Evolutionary conservation across 345 rosid species (phyloP), one percentile per base, ranked within the genome.

Genomic region (Populus tremula): DNA sequence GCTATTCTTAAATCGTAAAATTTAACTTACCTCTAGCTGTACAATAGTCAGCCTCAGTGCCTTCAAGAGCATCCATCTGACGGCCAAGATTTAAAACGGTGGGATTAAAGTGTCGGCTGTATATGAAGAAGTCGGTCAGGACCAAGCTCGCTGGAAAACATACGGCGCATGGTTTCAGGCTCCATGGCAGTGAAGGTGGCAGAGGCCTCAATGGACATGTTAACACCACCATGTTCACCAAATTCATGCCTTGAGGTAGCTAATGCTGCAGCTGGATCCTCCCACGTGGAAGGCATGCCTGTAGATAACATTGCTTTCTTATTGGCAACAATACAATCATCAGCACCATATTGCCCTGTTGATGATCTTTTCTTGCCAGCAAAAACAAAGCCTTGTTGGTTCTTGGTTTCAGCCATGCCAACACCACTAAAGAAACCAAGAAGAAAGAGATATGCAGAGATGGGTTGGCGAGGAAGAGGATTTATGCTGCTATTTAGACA

Each of bases 121-220:
- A 96, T 76, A 96, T 88, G 84, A 89, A 96, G 86, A 93, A 96
- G 82, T 96, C 97, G 92, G 68, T 96, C 97, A 11, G 99, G 92
- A 20, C 98, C 99, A n/a, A 93, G 90, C 72, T 96, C 98, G 41
- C 98, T 97, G 76, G 95, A 1, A 84, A 96, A 96, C 94, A 96
- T 88, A 39, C 94, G 91, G 67, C 89, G 84, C 98, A 96, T 91
- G 67, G 97, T 96, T 36, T 92, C 98, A 0, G 99, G 92, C 83
- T 96, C 99, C 97, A 96, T 93, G 79, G 92, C 99, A 62, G 98
- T 93, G 91, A 96, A 96, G 71, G 97, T 92, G 76, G 97, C 99
- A n/a, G 98, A 96, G 63, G 98, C 97, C 83, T 96, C 99, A 70
- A 92, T 96, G 1, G 99, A 96, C 98, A 94, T 96, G 86, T 96